A percentile compares a stretch with the other conserved stretches of the same genome.
Evolutionary conservation across 352 stramenopile genomes (phyloP).

Genomic region (Globisporangium nodosum): DNA sequence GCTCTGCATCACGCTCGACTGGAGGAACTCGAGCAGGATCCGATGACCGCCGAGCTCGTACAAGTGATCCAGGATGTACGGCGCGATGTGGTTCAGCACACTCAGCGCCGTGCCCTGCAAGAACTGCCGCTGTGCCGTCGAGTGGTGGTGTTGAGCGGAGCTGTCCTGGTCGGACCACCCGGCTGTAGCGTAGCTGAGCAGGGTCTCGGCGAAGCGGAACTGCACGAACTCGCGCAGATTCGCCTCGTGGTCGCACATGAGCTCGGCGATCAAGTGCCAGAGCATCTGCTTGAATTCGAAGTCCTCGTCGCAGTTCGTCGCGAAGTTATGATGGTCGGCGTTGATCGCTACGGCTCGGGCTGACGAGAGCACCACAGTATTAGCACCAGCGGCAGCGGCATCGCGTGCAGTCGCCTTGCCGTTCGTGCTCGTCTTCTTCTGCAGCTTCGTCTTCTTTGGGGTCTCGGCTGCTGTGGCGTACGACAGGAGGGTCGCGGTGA

Average conservation of each 20-base stretch:
- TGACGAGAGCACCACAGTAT: constrained; percentile 4
- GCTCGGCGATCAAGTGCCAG: constrained; percentile 59
- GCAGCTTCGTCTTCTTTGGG: constrained; percentile 7
- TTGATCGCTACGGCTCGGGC: constrained; percentile 28
- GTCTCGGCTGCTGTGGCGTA: constrained; percentile 42
- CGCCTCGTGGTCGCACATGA: constrained; percentile 38
- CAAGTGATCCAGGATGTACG: constrained; percentile 50
- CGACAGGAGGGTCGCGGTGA: constrained; percentile 53
- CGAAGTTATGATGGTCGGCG: constrained; percentile 52
- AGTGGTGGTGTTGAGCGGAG: constrained; percentile 28
- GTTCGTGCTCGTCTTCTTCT: constrained; percentile 7
- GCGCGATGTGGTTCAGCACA: constrained; percentile 47
- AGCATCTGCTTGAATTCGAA: constrained; percentile 82
- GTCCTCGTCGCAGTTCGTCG: constrained; percentile 64
- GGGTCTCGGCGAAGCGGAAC: constrained; percentile 62
- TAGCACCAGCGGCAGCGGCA: no score
- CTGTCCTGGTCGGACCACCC: constrained; percentile 4
- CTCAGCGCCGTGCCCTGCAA: constrained; percentile 54
- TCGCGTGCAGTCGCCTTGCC: background rate
- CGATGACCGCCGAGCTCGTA: constrained; percentile 47
- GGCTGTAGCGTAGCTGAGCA: constrained; percentile 48
- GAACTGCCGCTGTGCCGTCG: constrained; percentile 35
- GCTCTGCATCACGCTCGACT: constrained; percentile 21
- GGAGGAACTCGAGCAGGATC: constrained; percentile 45
- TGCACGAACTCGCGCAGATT: constrained; percentile 55